Percentiles rank a stretch among this genome's conserved stretches.
phyloP scores from a whole-genome alignment of 163 green algal species.

The Scenedesmus sp. region DNA sequence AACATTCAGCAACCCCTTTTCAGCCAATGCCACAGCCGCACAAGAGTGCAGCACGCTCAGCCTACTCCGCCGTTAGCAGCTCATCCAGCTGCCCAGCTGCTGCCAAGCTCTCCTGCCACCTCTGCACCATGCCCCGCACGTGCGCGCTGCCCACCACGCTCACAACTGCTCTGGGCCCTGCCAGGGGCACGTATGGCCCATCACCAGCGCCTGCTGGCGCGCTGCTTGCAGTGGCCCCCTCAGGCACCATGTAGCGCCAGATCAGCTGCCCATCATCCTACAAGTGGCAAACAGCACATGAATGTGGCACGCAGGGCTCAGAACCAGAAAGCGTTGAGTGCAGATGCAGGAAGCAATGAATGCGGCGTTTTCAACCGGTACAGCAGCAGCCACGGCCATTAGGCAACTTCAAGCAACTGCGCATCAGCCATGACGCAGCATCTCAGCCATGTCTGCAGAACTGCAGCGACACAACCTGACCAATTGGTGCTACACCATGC shows the following conservation, averaged over 20 bases:
- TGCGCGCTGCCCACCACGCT: constrained; percentile 88
- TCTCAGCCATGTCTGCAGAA: too few relatives aligned
- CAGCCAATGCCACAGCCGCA: neutral
- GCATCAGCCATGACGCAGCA: too few relatives aligned
- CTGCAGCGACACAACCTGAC: too few relatives aligned
- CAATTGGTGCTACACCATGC: too few relatives aligned
- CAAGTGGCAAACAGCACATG: constrained; percentile 53
- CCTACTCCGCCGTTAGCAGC: constrained; percentile 52
- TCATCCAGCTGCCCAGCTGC: constrained; percentile 36
- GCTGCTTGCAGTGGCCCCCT: constrained; percentile 51
- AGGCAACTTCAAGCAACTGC: too few relatives aligned
- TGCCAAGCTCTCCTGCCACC: constrained; percentile 53
- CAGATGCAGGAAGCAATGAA: too few relatives aligned
- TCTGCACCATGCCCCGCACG: constrained; percentile 80
- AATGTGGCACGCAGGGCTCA: constrained; percentile 12
- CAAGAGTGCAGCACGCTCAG: neutral
- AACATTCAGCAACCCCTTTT: neutral
- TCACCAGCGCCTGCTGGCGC: constrained; percentile 69
- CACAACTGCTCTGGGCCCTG: constrained; percentile 56
- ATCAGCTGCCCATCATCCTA: constrained; percentile 59
- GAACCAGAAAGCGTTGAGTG: constrained; percentile 4
- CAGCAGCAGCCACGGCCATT: too few relatives aligned
- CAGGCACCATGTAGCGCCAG: constrained; percentile 71
- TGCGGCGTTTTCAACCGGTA: too few relatives aligned
- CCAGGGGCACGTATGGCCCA: constrained; percentile 57